phyloP scores from a whole-genome alignment of 805 yeast species.

The Maudiozyma serrabonitensis region DNA sequence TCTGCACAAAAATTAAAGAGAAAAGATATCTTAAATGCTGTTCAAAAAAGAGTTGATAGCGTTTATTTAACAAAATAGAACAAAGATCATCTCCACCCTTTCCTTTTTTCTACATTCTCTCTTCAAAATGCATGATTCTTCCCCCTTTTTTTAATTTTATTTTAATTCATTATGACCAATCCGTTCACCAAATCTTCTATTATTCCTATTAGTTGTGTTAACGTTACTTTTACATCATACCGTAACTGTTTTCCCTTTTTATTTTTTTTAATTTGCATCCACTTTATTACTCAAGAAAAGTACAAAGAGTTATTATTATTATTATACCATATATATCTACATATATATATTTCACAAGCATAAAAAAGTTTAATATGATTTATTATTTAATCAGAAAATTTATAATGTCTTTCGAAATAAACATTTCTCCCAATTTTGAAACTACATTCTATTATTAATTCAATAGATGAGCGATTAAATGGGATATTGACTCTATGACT shows the following conservation, averaged over 20 bases:
- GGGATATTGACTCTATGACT: conserved; percentile 28
- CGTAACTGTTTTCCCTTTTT: too few species aligned
- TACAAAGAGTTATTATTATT: too few species aligned
- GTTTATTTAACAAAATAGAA: conserved; percentile 34
- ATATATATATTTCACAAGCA: not conserved
- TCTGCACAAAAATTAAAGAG: conserved; percentile 96
- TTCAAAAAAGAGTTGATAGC: conserved; percentile 55
- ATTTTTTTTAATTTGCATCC: not conserved
- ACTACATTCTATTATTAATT: conserved; percentile 30
- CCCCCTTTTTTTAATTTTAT: too few species aligned
- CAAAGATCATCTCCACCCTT: not conserved
- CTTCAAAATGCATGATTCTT: not conserved
- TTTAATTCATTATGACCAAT: not conserved
- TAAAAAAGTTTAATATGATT: not conserved
- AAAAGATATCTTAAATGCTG: conserved; percentile 70
- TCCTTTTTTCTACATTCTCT: too few species aligned
- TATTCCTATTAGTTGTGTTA: not conserved
- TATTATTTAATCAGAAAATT: not conserved
- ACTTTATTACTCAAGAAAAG: not conserved
- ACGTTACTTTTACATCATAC: too few species aligned
- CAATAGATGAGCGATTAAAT: conserved; percentile 35
- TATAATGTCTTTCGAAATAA: not conserved
- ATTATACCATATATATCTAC: not conserved
- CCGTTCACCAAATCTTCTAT: not conserved
- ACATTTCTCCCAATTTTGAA: conserved; percentile 32